Evolutionary conservation across 2,329 filamentous ascomycete species (phyloP), one percentile per base, ranked within the genome.

Genomic region (Immersiporthe knoxdaviesiana): DNA sequence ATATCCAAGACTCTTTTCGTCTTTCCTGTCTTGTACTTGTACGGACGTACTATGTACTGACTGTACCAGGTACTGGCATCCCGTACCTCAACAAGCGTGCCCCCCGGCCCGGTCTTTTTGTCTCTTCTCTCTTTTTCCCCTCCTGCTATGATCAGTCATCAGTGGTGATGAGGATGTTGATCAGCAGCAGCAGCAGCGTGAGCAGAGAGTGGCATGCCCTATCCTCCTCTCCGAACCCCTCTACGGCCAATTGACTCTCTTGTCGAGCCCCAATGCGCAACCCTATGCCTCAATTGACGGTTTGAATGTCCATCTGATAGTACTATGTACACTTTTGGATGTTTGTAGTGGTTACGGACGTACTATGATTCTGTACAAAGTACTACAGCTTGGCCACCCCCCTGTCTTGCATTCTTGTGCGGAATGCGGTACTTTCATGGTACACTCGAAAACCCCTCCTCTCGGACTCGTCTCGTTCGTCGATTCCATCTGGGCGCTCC

Each of bases 401-500:
- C 16, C 21, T 44, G 60, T 47, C 60, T 30, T 63, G 60, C 41
- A 63, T 63, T 63, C 24, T 30, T 56, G 27, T 56, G 52, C 27
- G 52, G 52, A 30, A 56, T 56, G 3, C 58, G n/a, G 59, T 41
- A 62, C 35, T 6, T 41, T 18, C 32, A 62, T 27, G 21, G 39
- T 62, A 41, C 39, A 62, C 44, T 30, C 18, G 39, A 30, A 47
- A n/a, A 35, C 59, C 56, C 58, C 65, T 56, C 65, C 47, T 44
- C 47, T 60, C 54, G 64, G n/a, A 50, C 39, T 35, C 35, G 59
- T 63, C 60, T 44, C 18, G 47, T 44, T 52, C 58, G 41, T 61
- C 44, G 56, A 60, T 24, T 54, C 41, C 41, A 27, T 18, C 32
- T 63, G 54, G n/a, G 50, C 58, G 59, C 65, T 67, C 65, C 65